phyloP scores from a whole-genome alignment of 2,329 filamentous ascomycete genomes.

The Venturia asperata region DNA sequence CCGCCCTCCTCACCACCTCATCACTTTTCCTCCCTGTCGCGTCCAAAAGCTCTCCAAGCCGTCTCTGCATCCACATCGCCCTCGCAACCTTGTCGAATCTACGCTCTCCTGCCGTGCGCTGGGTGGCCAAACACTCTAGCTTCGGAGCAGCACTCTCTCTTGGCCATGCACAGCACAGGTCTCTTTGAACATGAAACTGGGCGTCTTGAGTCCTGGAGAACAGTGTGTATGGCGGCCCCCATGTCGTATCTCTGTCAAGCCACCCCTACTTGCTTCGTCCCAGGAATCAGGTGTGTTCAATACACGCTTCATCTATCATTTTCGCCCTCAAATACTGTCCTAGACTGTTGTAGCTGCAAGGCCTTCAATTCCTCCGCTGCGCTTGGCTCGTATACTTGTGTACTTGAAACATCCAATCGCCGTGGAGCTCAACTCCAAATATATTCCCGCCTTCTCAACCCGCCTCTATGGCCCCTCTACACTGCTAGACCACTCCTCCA shows the following conservation, averaged over 20 bases:
- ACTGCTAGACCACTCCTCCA: neutral
- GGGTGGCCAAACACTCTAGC: neutral
- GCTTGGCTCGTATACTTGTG: neutral
- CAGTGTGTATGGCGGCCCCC: neutral
- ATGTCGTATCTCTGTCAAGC: neutral
- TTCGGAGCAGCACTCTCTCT: neutral
- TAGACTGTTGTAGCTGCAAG: too few species aligned
- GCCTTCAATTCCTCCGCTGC: neutral
- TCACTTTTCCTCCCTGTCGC: neutral
- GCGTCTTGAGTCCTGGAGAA: neutral
- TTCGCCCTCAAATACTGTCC: slow-evolving; percentile 2
- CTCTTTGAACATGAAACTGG: neutral
- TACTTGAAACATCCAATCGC: slow-evolving; percentile 11
- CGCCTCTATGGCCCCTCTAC: neutral
- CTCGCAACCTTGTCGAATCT: neutral
- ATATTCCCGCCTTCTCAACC: neutral
- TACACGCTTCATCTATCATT: slow-evolving; percentile 8
- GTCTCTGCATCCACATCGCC: neutral
- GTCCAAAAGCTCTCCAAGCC: neutral
- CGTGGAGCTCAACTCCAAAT: too few species aligned
- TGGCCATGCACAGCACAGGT: slow-evolving; percentile 1
- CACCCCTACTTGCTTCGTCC: slow-evolving; percentile 13
- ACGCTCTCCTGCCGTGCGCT: neutral
- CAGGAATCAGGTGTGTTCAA: slow-evolving; percentile 13
- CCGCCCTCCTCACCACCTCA: neutral